These are phyloP conservation scores for Salix purpurea DNA, from an alignment of 345 rosid species.

Conservation along the genomic window DNA sequence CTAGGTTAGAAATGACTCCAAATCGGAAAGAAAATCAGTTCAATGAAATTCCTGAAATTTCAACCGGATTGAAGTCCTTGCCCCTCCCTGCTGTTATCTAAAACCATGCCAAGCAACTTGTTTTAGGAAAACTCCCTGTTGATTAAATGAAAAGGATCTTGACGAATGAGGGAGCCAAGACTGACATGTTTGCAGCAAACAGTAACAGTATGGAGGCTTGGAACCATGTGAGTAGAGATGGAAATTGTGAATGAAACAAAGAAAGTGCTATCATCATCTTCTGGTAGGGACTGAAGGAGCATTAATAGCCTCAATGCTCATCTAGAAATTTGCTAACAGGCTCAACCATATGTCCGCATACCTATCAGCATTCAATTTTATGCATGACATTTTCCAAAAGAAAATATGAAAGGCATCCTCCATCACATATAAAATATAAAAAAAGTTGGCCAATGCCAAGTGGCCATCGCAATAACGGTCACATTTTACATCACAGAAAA, in stretches of 20 bases:
- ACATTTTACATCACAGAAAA: not conserved
- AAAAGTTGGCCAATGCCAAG: not conserved
- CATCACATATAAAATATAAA: not conserved
- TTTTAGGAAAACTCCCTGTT: not conserved
- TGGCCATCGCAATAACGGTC: not conserved
- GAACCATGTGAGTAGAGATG: no score
- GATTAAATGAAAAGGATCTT: not conserved
- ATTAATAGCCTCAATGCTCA: conserved; percentile 12
- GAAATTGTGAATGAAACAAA: not conserved
- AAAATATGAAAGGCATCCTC: conserved; percentile 2
- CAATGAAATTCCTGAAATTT: not conserved
- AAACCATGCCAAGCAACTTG: not conserved
- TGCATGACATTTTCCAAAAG: not conserved
- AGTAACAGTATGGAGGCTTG: not conserved
- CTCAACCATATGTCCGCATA: conserved; percentile 1
- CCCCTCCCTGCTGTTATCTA: not conserved
- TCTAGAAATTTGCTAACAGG: conserved; percentile 2
- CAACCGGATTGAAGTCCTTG: not conserved
- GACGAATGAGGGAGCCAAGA: not conserved
- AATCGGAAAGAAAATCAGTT: not conserved
- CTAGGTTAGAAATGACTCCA: not conserved
- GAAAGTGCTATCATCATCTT: not conserved
- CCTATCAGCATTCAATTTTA: not conserved
- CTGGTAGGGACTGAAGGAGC: not conserved
- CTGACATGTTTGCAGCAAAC: not conserved